Evolutionary conservation across 768 basidiomycete genomes (phyloP).

Genomic region (Phylloporus arenicola): DNA sequence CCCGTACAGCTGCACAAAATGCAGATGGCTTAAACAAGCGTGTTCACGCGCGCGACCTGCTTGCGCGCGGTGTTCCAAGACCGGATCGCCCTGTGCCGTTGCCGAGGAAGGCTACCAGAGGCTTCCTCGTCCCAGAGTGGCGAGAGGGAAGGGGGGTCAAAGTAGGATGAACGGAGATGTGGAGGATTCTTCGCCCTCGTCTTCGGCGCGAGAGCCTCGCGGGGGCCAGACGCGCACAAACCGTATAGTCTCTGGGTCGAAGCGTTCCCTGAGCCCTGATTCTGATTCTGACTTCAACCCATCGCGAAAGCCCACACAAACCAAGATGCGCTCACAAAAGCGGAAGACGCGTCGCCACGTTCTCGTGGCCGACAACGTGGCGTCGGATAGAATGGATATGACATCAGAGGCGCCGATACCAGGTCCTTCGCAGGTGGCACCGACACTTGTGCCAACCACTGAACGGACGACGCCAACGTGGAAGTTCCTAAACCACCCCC

Average conservation of each 20-base stretch:
- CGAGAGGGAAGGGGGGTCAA: not conserved
- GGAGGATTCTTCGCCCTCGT: not conserved
- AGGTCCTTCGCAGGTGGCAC: not conserved
- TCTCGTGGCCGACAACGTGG: no score
- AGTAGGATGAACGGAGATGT: not conserved
- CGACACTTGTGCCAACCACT: not conserved
- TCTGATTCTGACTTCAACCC: not conserved
- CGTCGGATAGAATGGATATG: not conserved
- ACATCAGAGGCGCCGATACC: not conserved
- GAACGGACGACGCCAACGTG: constrained; percentile 8
- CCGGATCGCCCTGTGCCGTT: constrained; percentile 1
- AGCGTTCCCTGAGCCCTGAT: constrained; percentile 16
- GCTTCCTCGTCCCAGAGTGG: constrained; percentile 22
- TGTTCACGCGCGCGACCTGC: constrained; percentile 26
- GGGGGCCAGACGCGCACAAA: not conserved
- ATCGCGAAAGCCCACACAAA: constrained; percentile 8
- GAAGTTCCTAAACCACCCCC: constrained; percentile 13
- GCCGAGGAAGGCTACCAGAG: constrained; percentile 12
- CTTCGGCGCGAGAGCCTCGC: not conserved
- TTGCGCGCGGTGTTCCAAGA: constrained; percentile 21
- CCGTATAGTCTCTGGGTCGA: constrained; percentile 1
- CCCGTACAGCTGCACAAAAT: constrained; percentile 16
- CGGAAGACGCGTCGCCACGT: not conserved
- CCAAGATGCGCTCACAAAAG: not conserved
- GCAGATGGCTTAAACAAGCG: constrained; percentile 4